Base-by-base conservation (phyloP, 1,284 basidiomycete species). In the Apiotrichum porosum region DNA sequence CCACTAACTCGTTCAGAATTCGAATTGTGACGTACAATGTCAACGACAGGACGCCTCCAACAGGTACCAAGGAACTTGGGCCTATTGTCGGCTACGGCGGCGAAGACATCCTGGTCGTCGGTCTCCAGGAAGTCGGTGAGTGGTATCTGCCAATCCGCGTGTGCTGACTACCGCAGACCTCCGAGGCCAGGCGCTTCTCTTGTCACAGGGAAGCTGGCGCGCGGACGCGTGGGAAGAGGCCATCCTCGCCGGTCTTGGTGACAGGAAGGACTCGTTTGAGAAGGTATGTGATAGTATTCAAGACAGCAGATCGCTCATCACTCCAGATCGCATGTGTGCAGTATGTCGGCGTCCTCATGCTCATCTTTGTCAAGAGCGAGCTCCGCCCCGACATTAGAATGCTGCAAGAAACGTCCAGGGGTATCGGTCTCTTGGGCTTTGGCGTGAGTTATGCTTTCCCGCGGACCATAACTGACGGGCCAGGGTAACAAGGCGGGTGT, bases 211-310 rank as follows among this genome's bases (percentile, higher is more conserved):
- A 2, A 59, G 47, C 22, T 47, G 68, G 43, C 75, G 80, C 15
- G 79, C 79, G 0, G 61, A 75, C 15, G 72, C 76, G 35, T 82
- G 81, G 81, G 79, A 80, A 61, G 45, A 64, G 4, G 63, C 68
- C 24, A 66, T 81, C n/a, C 68, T 78, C 33, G 52, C 62, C 0
- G 79, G 77, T 63, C 68, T 82, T 4, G 78, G 80, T 22, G 52
- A 63, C 3, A 68, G 73, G 21, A 58, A 74, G 21, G 56, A 51
- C 10, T 54, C 60, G 18, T 69, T 60, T 24, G 65, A 67, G 35
- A 62, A 57, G 46, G 62, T 66, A 14, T 9, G 54, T 49, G 6
- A 4, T n/a, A n/a, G n/a, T n/a, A n/a, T n/a, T 9, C 9, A 3
- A 6, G 6, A 4, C 12, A 13, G 5, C 3, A 4, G 5, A 4